These are phyloP conservation scores for Fusarium sp. DNA, from an alignment of 2,329 filamentous ascomycete species.

Conservation along the genomic window DNA sequence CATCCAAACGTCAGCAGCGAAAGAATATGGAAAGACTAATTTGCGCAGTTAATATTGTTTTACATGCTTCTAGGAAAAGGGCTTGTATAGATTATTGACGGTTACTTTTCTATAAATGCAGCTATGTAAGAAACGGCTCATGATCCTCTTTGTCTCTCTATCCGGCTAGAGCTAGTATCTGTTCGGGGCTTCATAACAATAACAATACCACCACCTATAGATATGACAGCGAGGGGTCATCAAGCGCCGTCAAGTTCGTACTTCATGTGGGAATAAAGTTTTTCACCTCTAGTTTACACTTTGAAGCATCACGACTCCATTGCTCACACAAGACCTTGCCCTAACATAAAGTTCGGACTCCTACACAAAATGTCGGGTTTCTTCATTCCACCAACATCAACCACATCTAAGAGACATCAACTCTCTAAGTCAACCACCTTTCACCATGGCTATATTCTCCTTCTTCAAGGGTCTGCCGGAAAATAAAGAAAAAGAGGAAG, in stretches of 20 bases:
- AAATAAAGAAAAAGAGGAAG: background rate
- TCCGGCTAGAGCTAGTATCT: background rate
- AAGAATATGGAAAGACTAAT: background rate
- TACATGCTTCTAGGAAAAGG: background rate
- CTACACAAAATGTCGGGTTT: background rate
- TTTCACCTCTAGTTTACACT: background rate
- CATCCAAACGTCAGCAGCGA: background rate
- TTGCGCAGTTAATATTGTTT: background rate
- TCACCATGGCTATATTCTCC: background rate
- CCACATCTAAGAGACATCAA: background rate
- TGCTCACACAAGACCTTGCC: background rate
- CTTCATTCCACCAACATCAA: background rate
- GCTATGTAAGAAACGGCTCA: background rate
- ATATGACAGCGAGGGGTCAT: background rate
- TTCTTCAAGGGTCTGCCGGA: background rate
- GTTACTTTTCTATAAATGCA: accelerated
- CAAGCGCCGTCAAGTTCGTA: background rate
- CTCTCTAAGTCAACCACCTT: background rate
- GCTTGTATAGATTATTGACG: background rate
- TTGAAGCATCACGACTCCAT: background rate
- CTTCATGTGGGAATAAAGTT: background rate
- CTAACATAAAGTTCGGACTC: background rate
- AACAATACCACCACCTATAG: background rate
- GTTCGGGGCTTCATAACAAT: background rate
- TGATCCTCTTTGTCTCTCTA: background rate